Conservation (phyloP, 129 eudicot genomes). For the Pittosporum tobira region DNA sequence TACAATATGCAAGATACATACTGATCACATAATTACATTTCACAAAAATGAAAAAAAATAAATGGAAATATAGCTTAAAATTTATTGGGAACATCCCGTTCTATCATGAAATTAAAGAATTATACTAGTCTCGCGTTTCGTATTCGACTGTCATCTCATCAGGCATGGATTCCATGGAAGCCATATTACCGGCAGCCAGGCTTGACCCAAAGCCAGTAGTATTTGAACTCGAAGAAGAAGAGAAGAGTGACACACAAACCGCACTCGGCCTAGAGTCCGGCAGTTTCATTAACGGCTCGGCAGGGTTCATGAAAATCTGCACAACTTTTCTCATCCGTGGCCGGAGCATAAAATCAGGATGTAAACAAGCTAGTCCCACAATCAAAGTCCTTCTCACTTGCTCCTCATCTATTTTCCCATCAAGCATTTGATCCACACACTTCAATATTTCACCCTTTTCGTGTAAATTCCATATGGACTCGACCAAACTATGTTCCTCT, state of each 20-base stretch:
- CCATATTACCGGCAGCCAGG: slow-evolving; percentile 1
- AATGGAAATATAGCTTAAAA: no score
- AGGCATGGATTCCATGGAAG: slow-evolving; percentile 27
- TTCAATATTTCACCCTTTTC: slow-evolving; percentile 33
- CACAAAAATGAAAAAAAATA: no score
- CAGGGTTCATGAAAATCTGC: slow-evolving; percentile 42
- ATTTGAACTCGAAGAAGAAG: slow-evolving; percentile 24
- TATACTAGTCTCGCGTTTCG: slow-evolving; percentile 7
- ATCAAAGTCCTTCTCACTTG: slow-evolving; percentile 38
- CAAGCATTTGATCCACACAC: slow-evolving; percentile 37
- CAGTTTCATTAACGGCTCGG: slow-evolving; percentile 51
- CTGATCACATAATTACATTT: no score
- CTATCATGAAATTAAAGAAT: background rate
- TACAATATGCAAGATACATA: no score
- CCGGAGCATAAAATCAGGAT: slow-evolving; percentile 39
- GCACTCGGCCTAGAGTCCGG: slow-evolving; percentile 41
- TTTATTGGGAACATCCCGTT: background rate
- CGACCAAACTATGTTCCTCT: slow-evolving; percentile 54
- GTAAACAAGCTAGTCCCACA: slow-evolving; percentile 64
- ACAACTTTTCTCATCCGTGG: slow-evolving; percentile 62
- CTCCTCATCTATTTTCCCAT: slow-evolving; percentile 28
- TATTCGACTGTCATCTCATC: slow-evolving; percentile 35
- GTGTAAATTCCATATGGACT: slow-evolving; percentile 36
- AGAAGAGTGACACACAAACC: slow-evolving; percentile 33
- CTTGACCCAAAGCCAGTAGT: slow-evolving; percentile 13